Evolutionary conservation across 2,329 filamentous ascomycete species (phyloP).

Genomic region (Mycosphaerelloides madeirae): DNA sequence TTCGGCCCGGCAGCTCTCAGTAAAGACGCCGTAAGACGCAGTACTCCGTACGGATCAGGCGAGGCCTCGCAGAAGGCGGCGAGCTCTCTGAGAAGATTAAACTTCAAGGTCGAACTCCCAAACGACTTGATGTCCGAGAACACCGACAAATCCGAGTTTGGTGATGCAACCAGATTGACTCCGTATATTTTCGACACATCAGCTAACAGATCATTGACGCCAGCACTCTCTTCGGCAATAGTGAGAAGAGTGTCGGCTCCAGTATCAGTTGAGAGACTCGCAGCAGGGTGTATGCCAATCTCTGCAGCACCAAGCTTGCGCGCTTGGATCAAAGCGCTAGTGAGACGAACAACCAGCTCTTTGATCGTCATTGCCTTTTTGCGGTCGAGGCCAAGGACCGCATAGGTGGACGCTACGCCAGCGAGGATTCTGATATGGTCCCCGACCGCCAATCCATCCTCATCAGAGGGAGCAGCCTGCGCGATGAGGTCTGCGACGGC

Average conservation of each 20-base stretch:
- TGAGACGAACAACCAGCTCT: conserved; percentile 76
- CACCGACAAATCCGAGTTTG: conserved; percentile 3
- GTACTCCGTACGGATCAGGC: conserved; percentile 84
- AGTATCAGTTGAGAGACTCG: conserved; percentile 71
- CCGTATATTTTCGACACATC: conserved; percentile 27
- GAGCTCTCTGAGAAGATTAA: conserved; percentile 82
- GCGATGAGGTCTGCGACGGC: conserved; percentile 21
- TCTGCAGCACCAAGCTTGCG: conserved; percentile 92
- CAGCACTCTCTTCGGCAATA: conserved; percentile 20
- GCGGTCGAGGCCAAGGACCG: conserved; percentile 70
- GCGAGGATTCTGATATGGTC: conserved; percentile 65
- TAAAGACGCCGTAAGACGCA: conserved; percentile 79
- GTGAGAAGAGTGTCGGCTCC: conserved; percentile 18
- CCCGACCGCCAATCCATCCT: conserved; percentile 33
- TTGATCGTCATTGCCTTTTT: conserved; percentile 89
- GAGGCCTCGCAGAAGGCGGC: conserved; percentile 91
- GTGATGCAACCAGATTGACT: conserved; percentile 12
- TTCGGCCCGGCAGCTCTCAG: conserved; percentile 71
- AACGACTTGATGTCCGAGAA: conserved; percentile 43
- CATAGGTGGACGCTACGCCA: conserved; percentile 82
- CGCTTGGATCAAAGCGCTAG: conserved; percentile 81
- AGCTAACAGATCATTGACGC: conserved; percentile 24
- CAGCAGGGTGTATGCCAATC: conserved; percentile 89
- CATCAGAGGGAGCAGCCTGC: conserved; percentile 20
- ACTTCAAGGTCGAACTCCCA: conserved; percentile 74